Evolutionary conservation across 2,329 filamentous ascomycete species (phyloP).

Genomic region (Colletotrichum sp.): DNA sequence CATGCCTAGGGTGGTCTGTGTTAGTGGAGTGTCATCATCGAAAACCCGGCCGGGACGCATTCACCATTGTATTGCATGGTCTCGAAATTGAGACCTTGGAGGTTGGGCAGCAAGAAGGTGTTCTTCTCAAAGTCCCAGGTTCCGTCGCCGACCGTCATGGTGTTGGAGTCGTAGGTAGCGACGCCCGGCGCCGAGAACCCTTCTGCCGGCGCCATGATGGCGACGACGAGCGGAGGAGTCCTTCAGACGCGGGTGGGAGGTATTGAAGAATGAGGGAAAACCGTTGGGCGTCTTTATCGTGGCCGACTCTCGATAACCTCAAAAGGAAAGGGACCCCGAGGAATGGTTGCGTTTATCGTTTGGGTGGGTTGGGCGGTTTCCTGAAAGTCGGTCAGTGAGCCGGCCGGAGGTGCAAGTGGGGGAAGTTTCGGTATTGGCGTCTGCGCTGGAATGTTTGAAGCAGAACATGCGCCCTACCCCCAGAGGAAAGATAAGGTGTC

Average conservation of each 20-base stretch:
- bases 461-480: not conserved
- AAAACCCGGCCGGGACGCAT: conserved; percentile 21
- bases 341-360: conserved; percentile 7
- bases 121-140: conserved; percentile 84
- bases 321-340: not conserved
- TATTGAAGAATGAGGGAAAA: conserved; percentile 1
- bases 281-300: not conserved
- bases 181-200: conserved; percentile 73
- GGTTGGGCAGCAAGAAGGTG: conserved; percentile 78
- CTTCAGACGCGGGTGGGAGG: conserved; percentile 5
- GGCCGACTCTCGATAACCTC: not conserved
- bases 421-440: not conserved
- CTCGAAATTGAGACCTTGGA: conserved; percentile 78
- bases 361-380: not conserved
- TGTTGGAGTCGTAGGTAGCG: conserved; percentile 75
- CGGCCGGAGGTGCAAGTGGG: conserved; percentile 7
- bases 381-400: conserved; percentile 6
- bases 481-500: not conserved
- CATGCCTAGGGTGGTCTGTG: conserved; percentile 65
- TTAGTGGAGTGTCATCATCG: conserved; percentile 13
- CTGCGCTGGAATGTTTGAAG: not conserved
- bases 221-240: conserved; percentile 35
- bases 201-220: conserved; percentile 66
- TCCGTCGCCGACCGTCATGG: conserved; percentile 80
- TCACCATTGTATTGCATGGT: conserved; percentile 86